Base-by-base conservation (phyloP, 805 yeast genomes). In the Candida insectalens region DNA sequence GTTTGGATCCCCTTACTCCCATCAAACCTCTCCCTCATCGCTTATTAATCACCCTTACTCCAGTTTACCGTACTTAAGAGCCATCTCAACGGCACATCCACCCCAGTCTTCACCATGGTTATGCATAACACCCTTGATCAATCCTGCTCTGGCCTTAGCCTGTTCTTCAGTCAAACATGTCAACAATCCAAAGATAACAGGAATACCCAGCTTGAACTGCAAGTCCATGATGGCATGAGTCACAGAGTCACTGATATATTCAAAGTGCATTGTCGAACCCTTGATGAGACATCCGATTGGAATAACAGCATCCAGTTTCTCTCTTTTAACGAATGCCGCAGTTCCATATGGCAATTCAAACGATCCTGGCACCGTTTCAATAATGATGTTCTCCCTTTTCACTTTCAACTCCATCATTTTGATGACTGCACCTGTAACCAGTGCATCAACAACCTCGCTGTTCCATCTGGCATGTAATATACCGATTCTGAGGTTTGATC, bases 81-180 rank as follows among this genome's bases (percentile, higher is more conserved):
- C 79, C 97, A 92, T 89, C 64, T 89, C 98, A 19, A 92, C 95
- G 12, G 98, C 98, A 35, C 96, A 96, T 23, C 94, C 88, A 46
- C 95, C 98, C 98, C 98, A 89, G 58, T 92, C 98, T 51, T 73
- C 84, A 43, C 98, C 98, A 52, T 92, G 98, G 65, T 89, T 89
- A 59, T 92, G 97, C 77, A 77, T 72, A 46, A 76, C 76, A 37
- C 81, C 85, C 20, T 60, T 60, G 26, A 67, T 57, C 41, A 89
- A 63, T 18, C 97, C 98, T 9, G 97, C 95, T 60, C 98, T 78
- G 15, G 77, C 77, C 45, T 79, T 71, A 10, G 97, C 98, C 63
- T 92, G 98, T 50, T 82, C 88, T 46, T 87, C 95, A 19, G 95
- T 88, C 47, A 88, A 59, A 59, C 96, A 88, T 15, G 97, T 92